Evolutionary conservation across 108 stramenopile genomes (phyloP).

Genomic region (Cylindrotheca closterium): DNA sequence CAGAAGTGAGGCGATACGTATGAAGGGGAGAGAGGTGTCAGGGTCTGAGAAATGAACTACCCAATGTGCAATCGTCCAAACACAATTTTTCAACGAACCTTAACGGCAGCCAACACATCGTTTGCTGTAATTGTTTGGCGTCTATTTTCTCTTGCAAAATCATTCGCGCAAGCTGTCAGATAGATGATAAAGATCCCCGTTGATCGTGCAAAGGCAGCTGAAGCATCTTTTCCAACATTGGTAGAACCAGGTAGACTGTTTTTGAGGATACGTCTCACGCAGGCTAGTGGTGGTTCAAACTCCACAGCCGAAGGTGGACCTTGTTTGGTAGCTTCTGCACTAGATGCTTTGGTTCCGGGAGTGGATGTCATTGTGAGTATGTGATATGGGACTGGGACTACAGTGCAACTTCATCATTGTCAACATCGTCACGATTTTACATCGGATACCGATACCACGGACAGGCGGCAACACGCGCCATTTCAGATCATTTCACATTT

Average conservation of each 20-base stretch:
- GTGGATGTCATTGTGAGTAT: not conserved
- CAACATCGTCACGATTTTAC: too few species aligned
- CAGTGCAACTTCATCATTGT: too few species aligned
- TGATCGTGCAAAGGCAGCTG: constrained; percentile 80
- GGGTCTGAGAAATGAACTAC: not conserved
- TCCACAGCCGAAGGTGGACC: constrained; percentile 54
- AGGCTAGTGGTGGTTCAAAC: constrained; percentile 91
- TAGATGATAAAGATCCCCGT: constrained; percentile 91
- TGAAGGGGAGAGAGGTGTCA: not conserved
- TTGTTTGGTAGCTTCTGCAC: constrained; percentile 9
- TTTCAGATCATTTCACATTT: too few species aligned
- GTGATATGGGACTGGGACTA: too few species aligned
- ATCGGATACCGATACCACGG: too few species aligned
- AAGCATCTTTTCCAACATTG: constrained; percentile 87
- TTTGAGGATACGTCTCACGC: constrained; percentile 86
- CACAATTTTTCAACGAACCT: constrained; percentile 33
- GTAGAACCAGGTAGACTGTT: constrained; percentile 69
- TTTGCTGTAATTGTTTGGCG: constrained; percentile 87
- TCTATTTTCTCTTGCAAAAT: constrained; percentile 83
- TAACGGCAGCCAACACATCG: constrained; percentile 82
- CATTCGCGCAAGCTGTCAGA: constrained; percentile 91
- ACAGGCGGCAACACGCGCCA: too few species aligned
- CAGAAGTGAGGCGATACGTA: not conserved
- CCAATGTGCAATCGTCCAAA: not conserved
- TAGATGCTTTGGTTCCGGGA: not conserved